Conservation (phyloP, 345 rosid species). For the Crucihimalaya himalaica region DNA sequence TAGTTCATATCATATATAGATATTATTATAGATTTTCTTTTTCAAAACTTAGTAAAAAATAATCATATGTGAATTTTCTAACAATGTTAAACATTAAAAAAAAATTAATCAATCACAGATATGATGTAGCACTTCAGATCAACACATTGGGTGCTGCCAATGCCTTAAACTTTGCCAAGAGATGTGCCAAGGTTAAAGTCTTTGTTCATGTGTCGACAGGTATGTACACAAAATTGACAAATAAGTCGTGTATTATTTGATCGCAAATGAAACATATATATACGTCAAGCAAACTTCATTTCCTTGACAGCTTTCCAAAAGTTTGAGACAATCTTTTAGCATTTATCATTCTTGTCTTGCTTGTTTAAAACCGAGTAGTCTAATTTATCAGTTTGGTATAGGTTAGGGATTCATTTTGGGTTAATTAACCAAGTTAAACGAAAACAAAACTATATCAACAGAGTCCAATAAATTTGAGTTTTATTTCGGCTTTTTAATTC, state of each 20-base stretch:
- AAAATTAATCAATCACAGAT: constrained; percentile 23
- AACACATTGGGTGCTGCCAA: constrained; percentile 57
- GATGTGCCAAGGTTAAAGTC: constrained; percentile 45
- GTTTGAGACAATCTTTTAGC: background rate
- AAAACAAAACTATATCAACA: too few relatives aligned
- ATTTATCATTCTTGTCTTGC: background rate
- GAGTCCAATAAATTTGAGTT: too few relatives aligned
- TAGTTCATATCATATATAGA: background rate
- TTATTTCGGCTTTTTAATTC: too few relatives aligned
- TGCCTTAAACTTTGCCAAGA: constrained; percentile 56
- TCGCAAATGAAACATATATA: background rate
- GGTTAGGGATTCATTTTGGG: background rate
- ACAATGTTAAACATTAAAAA: background rate
- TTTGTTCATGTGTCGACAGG: constrained; percentile 76
- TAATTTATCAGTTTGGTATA: background rate
- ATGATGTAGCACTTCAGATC: constrained; percentile 55
- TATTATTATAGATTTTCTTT: background rate
- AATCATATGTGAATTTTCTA: background rate
- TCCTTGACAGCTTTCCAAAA: background rate
- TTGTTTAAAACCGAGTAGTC: background rate
- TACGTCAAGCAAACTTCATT: background rate
- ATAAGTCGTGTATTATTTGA: background rate
- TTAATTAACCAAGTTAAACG: too few relatives aligned
- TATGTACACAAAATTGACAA: constrained; percentile 23
- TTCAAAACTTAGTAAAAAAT: background rate